phyloP scores from a whole-genome alignment of 805 yeast species.

The Pichia nanzhaoensis region DNA sequence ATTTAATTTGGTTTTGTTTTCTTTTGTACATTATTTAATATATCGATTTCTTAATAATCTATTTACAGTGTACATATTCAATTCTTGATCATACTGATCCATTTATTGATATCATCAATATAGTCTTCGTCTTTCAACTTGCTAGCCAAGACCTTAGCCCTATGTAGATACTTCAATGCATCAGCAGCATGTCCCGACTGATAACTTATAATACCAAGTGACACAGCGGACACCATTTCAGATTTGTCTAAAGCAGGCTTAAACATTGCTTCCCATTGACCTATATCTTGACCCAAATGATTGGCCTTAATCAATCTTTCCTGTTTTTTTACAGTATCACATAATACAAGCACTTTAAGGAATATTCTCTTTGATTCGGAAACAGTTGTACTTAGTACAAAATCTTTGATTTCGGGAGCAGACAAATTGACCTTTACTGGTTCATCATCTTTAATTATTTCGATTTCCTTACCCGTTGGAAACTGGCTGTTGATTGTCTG shows the following conservation, averaged over 20 bases:
- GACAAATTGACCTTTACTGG: slow-evolving; percentile 11
- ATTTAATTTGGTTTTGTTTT: not conserved
- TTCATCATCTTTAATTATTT: slow-evolving; percentile 11
- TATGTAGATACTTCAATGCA: slow-evolving; percentile 14
- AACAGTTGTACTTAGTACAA: slow-evolving; percentile 14
- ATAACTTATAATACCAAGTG: slow-evolving; percentile 15
- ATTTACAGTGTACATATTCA: not conserved
- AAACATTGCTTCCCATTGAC: slow-evolving; percentile 13
- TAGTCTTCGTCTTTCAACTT: slow-evolving; percentile 14
- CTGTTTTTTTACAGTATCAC: slow-evolving; percentile 15
- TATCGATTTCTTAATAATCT: not conserved
- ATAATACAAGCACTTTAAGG: slow-evolving; percentile 11
- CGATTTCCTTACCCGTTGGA: slow-evolving; percentile 10
- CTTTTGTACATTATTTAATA: not conserved
- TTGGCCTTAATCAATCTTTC: slow-evolving; percentile 5
- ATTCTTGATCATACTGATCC: slow-evolving; percentile 12
- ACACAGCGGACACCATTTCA: slow-evolving; percentile 21
- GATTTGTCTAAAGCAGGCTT: slow-evolving; percentile 17
- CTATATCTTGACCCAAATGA: slow-evolving; percentile 8
- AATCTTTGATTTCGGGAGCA: slow-evolving; percentile 15
- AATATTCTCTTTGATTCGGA: slow-evolving; percentile 16
- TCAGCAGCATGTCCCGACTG: slow-evolving; percentile 8
- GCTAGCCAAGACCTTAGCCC: slow-evolving; percentile 15
- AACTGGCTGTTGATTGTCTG: slow-evolving; percentile 11
- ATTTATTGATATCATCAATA: slow-evolving; percentile 12